phyloP scores from a whole-genome alignment of 179 eudicot genomes.

The Pouteria campechiana region DNA sequence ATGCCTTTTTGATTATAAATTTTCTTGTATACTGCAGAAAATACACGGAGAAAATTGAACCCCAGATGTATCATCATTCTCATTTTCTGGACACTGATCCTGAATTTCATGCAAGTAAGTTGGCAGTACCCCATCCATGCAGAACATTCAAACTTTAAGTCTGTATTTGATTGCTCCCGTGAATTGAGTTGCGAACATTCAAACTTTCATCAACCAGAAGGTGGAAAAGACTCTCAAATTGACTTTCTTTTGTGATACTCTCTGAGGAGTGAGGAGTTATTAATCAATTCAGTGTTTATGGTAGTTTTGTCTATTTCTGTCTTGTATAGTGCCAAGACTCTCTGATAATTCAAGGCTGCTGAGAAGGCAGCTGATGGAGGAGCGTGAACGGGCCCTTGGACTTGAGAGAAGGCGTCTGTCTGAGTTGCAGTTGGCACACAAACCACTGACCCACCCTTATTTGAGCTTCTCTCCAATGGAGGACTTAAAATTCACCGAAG shows the following conservation, averaged over 20 bases:
- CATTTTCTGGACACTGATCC: conserved; percentile 27
- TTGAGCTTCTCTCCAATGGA: conserved; percentile 24
- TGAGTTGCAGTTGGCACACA: conserved; percentile 29
- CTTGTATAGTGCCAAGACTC: conserved; percentile 16
- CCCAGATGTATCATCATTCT: conserved; percentile 22
- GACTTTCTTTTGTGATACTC: neutral
- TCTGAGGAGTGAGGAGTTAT: too few relatives aligned
- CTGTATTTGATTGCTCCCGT: neutral
- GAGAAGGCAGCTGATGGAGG: conserved; percentile 43
- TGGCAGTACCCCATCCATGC: neutral
- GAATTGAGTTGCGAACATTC: too few relatives aligned
- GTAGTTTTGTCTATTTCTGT: neutral
- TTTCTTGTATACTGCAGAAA: conserved; percentile 62
- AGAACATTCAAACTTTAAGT: neutral
- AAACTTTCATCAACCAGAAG: neutral
- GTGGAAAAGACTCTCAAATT: neutral
- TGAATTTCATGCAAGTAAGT: conserved; percentile 33
- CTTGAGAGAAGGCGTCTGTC: conserved; percentile 37
- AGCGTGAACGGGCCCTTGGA: conserved; percentile 40
- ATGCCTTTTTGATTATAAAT: too few relatives aligned
- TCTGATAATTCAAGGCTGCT: conserved; percentile 41
- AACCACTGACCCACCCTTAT: conserved; percentile 16
- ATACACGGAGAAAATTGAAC: conserved; percentile 43
- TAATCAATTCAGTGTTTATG: neutral
- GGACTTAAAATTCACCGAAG: conserved; percentile 27